Base-by-base conservation (phyloP, 495 filamentous ascomycete genomes). In the Stereocaulon alpinum region DNA sequence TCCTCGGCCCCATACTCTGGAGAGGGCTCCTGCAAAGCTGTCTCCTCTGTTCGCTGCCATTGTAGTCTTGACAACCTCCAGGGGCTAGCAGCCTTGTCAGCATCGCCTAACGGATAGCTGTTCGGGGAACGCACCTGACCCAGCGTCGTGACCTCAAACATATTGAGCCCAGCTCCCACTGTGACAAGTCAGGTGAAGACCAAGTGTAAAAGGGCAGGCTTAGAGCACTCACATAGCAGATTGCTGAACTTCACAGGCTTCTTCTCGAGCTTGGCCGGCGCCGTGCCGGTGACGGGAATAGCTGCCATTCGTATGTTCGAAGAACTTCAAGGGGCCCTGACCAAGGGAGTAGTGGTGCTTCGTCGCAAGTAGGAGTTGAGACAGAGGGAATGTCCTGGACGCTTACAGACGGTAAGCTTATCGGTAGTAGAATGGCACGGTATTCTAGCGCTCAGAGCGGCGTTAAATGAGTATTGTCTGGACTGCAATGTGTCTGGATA, bases 241-340 rank as follows among this genome's bases (percentile, higher is more conserved):
- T 97, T 98, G 77, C 90, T 95, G 82, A 97, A 97, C 83, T 95
- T 97, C 80, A 98, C 84, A 62, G 94, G 94, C 83, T 98, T 97
- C 87, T 96, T 97, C 86, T 96, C 91, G 66, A 91, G 77, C 76
- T 72, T 78, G 68, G 80, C 76, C 69, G 81, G 77, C 60, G 78
- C 70, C 61, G 76, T 69, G 65, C 78, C 70, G 73, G 76, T 74
- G 64, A 61, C 66, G 66, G 69, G 69, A 71, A 77, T 42, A 60
- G 76, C 71, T 69, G 82, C 81, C 83, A 85, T 85, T 69, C 68
- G 72, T 70, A 55, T 67, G 59, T 68, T 67, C 63, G 65, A 74
- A 70, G 73, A 71, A 71, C 70, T 70, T 75, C 69, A 77, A 80
- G 76, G 76, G 83, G 85, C 84, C 88, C 89, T 92, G 89, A 92